Conservation (phyloP, 345 rosid genomes). For the Hirschfeldia incana region DNA sequence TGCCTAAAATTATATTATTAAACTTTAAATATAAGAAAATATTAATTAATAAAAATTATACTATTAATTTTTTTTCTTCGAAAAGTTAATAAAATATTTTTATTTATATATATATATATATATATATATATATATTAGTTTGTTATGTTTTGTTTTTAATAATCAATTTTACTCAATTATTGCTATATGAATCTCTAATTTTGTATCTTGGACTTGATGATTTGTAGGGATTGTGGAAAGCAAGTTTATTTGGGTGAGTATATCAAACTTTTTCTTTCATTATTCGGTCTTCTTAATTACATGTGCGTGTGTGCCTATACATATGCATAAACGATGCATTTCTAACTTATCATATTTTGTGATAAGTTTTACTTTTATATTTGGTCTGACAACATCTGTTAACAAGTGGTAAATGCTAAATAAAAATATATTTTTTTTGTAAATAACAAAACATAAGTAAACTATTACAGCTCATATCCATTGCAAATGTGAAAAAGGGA, state of each 20-base stretch:
- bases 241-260: constrained; percentile 92
- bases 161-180: not conserved
- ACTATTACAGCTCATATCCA: constrained; percentile 11
- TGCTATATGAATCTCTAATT: not conserved
- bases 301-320: constrained; percentile 13
- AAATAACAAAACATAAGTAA: constrained; percentile 7
- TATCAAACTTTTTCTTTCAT: not conserved
- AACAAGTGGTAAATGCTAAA: constrained; percentile 49
- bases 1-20: not conserved
- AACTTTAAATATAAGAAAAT: no score
- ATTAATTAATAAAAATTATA: no score
- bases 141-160: not conserved
- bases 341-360: constrained; percentile 28
- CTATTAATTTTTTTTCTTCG: no score
- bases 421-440: not conserved
- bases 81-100: no score
- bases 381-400: constrained; percentile 24
- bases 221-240: constrained; percentile 93
- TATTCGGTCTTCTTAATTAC: constrained; percentile 18
- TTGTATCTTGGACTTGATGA: constrained; percentile 16
- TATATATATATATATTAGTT: not conserved
- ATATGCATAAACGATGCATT: constrained; percentile 16
- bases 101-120: no score
- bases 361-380: constrained; percentile 1
- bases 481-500: no score